A percentile compares a stretch with the other conserved stretches of the same genome.
Evolutionary conservation across 768 basidiomycete genomes (phyloP).

Genomic region (Suillus fuscotomentosus): DNA sequence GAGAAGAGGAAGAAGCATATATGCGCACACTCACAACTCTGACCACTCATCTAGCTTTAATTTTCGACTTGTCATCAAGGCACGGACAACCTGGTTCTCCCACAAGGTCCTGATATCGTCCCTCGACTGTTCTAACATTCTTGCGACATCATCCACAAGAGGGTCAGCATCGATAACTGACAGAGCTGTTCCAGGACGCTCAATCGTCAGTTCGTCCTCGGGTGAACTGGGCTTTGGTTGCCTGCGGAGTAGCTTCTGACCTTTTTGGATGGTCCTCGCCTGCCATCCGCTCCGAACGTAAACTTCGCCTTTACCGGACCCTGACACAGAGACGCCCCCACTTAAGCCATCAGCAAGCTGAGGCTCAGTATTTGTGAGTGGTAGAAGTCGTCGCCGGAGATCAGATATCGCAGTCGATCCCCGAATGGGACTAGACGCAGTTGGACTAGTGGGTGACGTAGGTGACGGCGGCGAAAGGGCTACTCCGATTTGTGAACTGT

Average conservation of each 20-base stretch:
- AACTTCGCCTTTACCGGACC: slow-evolving; percentile 73
- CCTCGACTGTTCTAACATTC: slow-evolving; percentile 54
- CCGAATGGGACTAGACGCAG: slow-evolving; percentile 19
- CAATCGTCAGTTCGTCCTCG: slow-evolving; percentile 23
- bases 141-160: slow-evolving; percentile 59
- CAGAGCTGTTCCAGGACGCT: slow-evolving; percentile 27
- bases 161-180: slow-evolving; percentile 45
- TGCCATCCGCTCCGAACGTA: slow-evolving; percentile 85
- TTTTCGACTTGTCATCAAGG: slow-evolving; percentile 63
- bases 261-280: slow-evolving; percentile 58
- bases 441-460: slow-evolving; percentile 12
- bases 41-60: slow-evolving; percentile 85
- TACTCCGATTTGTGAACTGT: slow-evolving; percentile 8
- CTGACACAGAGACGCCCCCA: slow-evolving; percentile 69
- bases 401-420: slow-evolving; percentile 39
- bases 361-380: slow-evolving; percentile 59
- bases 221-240: slow-evolving; percentile 24
- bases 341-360: slow-evolving; percentile 71
- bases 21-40: slow-evolving; percentile 66
- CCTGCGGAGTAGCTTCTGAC: slow-evolving; percentile 32
- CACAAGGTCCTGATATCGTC: slow-evolving; percentile 73
- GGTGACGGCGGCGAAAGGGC: slow-evolving; percentile 13
- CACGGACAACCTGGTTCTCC: slow-evolving; percentile 69
- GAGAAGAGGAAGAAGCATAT: slow-evolving; percentile 17
- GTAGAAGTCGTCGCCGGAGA: slow-evolving; percentile 57